phyloP scores from a whole-genome alignment of 139 green algal species.

The Coelastrella sp. region DNA sequence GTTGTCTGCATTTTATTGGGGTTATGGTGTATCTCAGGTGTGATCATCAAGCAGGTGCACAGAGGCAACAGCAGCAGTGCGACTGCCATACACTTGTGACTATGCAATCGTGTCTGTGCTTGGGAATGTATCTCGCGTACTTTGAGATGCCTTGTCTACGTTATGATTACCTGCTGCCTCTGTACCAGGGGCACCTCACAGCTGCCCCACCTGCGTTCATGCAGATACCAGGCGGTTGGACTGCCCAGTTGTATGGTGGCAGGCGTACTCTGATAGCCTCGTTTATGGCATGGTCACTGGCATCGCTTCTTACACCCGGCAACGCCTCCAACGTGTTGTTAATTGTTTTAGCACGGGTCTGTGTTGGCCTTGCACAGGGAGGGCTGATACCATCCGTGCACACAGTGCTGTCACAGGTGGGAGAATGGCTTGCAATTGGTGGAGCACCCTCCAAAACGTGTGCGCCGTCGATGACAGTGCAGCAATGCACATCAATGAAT shows the following conservation, averaged over 20 bases:
- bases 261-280: conserved; percentile 81
- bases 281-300: conserved; percentile 86
- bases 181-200: neutral
- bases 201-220: neutral
- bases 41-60: neutral
- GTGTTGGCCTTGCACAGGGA: conserved; percentile 91
- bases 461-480: too few species aligned
- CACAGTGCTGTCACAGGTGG: conserved; percentile 88
- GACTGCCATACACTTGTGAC: neutral
- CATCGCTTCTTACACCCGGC: conserved; percentile 83
- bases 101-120: neutral
- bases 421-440: neutral
- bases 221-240: conserved; percentile 94
- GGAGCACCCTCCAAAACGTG: too few species aligned
- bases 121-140: too few species aligned
- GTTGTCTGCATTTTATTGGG: conserved; percentile 97
- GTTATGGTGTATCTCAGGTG: conserved; percentile 94
- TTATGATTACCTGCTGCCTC: too few species aligned
- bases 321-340: conserved; percentile 49
- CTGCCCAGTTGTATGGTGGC: conserved; percentile 92
- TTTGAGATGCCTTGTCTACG: too few species aligned
- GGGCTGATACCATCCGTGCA: conserved; percentile 96
- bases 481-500: too few species aligned
- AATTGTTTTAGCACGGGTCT: conserved; percentile 67
- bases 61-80: neutral